Conservation (phyloP, 2,329 filamentous ascomycete genomes). For the Graphilbum sp. region DNA sequence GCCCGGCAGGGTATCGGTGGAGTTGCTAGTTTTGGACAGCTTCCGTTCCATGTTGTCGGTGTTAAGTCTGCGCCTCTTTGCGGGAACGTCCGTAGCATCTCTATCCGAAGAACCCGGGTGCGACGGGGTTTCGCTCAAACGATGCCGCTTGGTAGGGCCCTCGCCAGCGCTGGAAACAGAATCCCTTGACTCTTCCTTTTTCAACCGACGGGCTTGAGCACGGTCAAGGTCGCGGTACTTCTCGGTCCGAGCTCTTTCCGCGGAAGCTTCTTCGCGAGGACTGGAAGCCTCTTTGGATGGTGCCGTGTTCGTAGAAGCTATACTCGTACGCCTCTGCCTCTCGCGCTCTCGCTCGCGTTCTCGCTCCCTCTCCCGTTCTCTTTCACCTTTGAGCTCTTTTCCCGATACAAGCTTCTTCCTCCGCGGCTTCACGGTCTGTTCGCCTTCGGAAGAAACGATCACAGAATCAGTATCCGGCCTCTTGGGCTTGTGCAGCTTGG, state of each 20-base stretch:
- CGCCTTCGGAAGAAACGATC: constrained; percentile 37
- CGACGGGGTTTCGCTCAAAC: constrained; percentile 43
- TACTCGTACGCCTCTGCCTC: constrained; percentile 40
- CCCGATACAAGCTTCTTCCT: constrained; percentile 51
- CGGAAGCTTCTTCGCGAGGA: constrained; percentile 26
- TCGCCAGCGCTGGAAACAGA: constrained; percentile 33
- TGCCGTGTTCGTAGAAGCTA: constrained; percentile 31
- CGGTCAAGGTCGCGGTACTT: constrained; percentile 44
- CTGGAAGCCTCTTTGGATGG: constrained; percentile 36
- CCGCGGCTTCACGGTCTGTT: constrained; percentile 37
- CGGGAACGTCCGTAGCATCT: constrained; percentile 31
- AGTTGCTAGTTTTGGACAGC: constrained; percentile 21
- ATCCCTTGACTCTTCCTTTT: constrained; percentile 44
- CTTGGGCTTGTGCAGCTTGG: constrained; percentile 34
- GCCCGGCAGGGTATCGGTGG: constrained; percentile 28
- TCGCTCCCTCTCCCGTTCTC: constrained; percentile 6
- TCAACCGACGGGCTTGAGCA: constrained; percentile 43
- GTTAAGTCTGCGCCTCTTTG: constrained; percentile 42
- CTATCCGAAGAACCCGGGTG: constrained; percentile 33
- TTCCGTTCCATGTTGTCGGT: constrained; percentile 33
- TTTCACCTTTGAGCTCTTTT: constrained; percentile 41
- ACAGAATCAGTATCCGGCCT: constrained; percentile 37
- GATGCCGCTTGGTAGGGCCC: constrained; percentile 37
- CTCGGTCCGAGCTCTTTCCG: constrained; percentile 34
- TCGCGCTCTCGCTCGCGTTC: constrained; percentile 1